A percentile compares a stretch with the other conserved stretches of the same genome.
These are phyloP conservation scores for Calonectria fujianensis DNA, from an alignment of 2,329 filamentous ascomycete species.

Conservation along the genomic window DNA sequence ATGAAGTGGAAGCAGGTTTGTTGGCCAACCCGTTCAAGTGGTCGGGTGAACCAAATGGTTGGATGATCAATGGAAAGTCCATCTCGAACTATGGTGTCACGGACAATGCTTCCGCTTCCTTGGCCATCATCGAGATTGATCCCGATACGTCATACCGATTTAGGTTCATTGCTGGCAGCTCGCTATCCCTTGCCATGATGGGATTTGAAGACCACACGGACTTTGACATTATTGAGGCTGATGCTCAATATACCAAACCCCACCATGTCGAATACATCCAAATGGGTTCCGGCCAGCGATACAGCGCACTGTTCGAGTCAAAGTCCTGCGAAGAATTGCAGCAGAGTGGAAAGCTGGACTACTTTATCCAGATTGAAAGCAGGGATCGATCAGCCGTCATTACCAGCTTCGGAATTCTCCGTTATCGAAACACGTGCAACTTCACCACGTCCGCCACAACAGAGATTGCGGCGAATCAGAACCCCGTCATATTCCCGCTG, in stretches of 20 bases:
- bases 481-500: not conserved
- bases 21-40: constrained; percentile 4
- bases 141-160: not conserved
- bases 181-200: not conserved
- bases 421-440: constrained; percentile 3
- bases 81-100: constrained; percentile 6
- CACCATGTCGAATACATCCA: not conserved
- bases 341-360: not conserved
- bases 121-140: constrained; percentile 8
- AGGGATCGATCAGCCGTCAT: not conserved
- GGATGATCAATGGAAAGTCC: constrained; percentile 8
- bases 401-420: constrained; percentile 11
- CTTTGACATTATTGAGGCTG: constrained; percentile 20
- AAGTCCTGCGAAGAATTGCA: constrained; percentile 7
- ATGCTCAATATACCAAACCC: constrained; percentile 16
- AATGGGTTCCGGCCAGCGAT: constrained; percentile 13
- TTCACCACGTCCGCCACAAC: not conserved
- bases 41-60: constrained; percentile 2
- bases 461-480: not conserved
- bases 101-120: not conserved
- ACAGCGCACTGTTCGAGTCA: not conserved
- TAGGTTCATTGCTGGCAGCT: constrained; percentile 2
- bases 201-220: not conserved
- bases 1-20: constrained; percentile 1
- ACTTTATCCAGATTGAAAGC: constrained; percentile 17